Evolutionary conservation across 2,329 filamentous ascomycete species (phyloP), one percentile per base, ranked within the genome.

Genomic region (Myotisia sp.): DNA sequence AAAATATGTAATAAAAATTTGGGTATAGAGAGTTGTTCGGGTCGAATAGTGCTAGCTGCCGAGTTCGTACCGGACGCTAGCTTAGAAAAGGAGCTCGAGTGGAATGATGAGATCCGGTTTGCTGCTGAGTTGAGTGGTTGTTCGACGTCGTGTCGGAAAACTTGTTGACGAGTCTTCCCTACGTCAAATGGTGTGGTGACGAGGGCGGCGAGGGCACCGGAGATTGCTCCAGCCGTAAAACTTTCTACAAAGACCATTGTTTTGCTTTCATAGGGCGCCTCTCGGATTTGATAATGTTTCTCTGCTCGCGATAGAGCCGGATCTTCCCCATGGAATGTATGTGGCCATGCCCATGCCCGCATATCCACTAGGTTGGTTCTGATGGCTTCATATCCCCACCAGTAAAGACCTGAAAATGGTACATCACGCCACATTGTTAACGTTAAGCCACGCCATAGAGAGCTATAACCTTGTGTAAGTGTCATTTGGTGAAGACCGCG

Each of bases 121-220:
- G 24, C 29, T n/a, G n/a, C n/a, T 6, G 10, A 29, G 24, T 22
- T 39, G 2, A 47, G 30, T 7, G 43, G 39, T 31, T 55, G 52
- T 27, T 65, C 62, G 4, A 58, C 58, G 27, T 56, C 51, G 41
- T 90, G 76, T 30, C 71, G 70, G 47, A 77, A 78, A 0, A 94
- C 77, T 55, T 98, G 90, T 38, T 86, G 86, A 13, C 90, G 70
- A 3, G 90, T 98, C 64, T 98, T 98, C 46, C 90, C 90, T 0
- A 98, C 90, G 49, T 98, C 90, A 48, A 98, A 98, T 0, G 90
- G 90, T 39, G 82, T 94, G 0, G 90, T 98, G 13, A 90, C 67
- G 14, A 94, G 70, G 1, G 87, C 86, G 0, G 90, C 85, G 18
- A 90, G 69, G 0, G 81, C 79, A 3, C 90, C 90, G 0, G 86